Percentiles rank a stretch among this genome's conserved stretches.
phyloP scores from a whole-genome alignment of 2,329 filamentous ascomycete species.

The Ophiosphaerella narmari region DNA sequence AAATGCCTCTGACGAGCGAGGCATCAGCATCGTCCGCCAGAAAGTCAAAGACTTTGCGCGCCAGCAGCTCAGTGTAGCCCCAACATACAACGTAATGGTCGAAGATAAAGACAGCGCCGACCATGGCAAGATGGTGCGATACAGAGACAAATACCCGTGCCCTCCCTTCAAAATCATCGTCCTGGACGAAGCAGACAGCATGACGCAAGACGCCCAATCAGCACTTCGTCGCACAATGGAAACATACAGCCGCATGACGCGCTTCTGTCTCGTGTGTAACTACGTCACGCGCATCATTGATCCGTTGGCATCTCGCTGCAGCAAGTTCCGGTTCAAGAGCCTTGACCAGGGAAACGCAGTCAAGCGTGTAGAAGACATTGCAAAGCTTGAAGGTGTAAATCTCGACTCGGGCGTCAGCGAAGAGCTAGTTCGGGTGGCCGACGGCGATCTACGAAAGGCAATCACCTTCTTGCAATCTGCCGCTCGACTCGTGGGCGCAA shows the following conservation, averaged over 20 bases:
- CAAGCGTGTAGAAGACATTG: slow-evolving; percentile 80
- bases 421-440: slow-evolving; percentile 81
- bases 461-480: slow-evolving; percentile 96
- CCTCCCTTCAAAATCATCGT: slow-evolving; percentile 99
- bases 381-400: slow-evolving; percentile 73
- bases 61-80: slow-evolving; percentile 86
- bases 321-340: slow-evolving; percentile 97
- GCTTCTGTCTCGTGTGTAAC: slow-evolving; percentile 98
- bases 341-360: slow-evolving; percentile 85
- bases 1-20: slow-evolving; percentile 98
- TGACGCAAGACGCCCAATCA: slow-evolving; percentile 97
- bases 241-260: slow-evolving; percentile 92
- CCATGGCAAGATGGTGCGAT: slow-evolving; percentile 43
- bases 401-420: slow-evolving; percentile 81
- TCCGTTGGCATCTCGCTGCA: slow-evolving; percentile 88
- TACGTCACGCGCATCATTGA: slow-evolving; percentile 99
- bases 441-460: slow-evolving; percentile 93
- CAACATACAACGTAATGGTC: slow-evolving; percentile 65
- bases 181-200: slow-evolving; percentile 95
- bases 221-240: slow-evolving; percentile 97
- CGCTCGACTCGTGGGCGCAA: slow-evolving; percentile 79
- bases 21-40: slow-evolving; percentile 93
- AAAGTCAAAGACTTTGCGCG: slow-evolving; percentile 99
- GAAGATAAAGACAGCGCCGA: slow-evolving; percentile 42
- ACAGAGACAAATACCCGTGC: slow-evolving; percentile 76